Base-by-base conservation (phyloP, 192 early-diverging fungal genomes). In the Cladochytrium replicatum region DNA sequence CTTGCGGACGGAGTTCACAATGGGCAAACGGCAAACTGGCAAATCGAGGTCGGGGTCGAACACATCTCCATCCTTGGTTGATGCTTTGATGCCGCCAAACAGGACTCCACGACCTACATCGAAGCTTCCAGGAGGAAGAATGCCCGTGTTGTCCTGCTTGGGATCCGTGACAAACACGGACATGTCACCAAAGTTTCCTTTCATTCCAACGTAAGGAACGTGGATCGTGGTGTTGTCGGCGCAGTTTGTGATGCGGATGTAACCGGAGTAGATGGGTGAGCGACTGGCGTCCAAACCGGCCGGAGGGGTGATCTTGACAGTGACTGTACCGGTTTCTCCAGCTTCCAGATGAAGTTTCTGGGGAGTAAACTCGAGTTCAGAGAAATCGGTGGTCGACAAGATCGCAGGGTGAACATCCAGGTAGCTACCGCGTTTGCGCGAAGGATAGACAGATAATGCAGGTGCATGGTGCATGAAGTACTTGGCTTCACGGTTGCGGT, bases 231-330 rank as follows among this genome's bases (percentile, higher is more conserved):
- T 15, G 28, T 45, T 21, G 21, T 42, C 63, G 11, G 6, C 17
- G 40, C 51, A 29, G 0, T 50, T n/a, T n/a, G 15, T 24, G 29
- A 63, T 25, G 8, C 42, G 21, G 41, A 61, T 45, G 48, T 58
- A 64, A 22, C 61, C 67, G 23, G 34, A 40, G 58, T 58, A 64
- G 48, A 64, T 49, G 54, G 62, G 58, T 25, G 48, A 44, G 29
- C 49, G 48, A 9, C 27, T 29, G 13, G 29, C 9, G 32, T 34
- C 26, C 42, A 44, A 43, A 17, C 26, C 32, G 15, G 19, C 25
- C 31, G 67, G 62, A 0, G 59, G 38, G 24, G 41, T 55, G 59
- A 67, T 23, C 7, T 47, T 44, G 54, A 61, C 41, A 22, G n/a
- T 58, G 43, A 69, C 32, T 22, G 26, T 32, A 4, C 19, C 40